Percentiles rank a stretch among this genome's conserved stretches.
Conservation (phyloP, 768 basidiomycete species). For the Boletus reticuloceps region DNA sequence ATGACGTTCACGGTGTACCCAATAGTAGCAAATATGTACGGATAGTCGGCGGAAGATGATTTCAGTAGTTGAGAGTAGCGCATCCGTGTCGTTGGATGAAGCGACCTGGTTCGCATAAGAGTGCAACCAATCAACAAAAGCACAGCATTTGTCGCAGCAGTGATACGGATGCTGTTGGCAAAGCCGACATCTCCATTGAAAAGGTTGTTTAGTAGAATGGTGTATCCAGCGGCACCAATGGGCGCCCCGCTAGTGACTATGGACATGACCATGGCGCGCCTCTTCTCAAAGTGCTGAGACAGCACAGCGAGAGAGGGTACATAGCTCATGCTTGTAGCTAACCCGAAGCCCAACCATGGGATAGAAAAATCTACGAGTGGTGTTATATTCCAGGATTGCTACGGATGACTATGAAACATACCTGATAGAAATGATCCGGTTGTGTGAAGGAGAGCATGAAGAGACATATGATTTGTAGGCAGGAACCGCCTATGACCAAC, state of each 20-base stretch:
- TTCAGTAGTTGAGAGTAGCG: constrained; percentile 19
- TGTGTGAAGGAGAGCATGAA: constrained; percentile 45
- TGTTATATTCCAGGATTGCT: constrained; percentile 14
- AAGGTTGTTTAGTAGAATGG: constrained; percentile 29
- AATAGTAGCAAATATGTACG: constrained; percentile 22
- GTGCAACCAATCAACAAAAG: constrained; percentile 34
- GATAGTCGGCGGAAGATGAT: constrained; percentile 19
- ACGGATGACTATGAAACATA: constrained; percentile 17
- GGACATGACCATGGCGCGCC: constrained; percentile 42
- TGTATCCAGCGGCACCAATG: constrained; percentile 22
- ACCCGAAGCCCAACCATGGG: constrained; percentile 41
- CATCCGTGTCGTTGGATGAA: constrained; percentile 14
- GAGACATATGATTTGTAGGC: constrained; percentile 40
- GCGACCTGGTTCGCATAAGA: constrained; percentile 40
- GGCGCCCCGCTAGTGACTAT: constrained; percentile 38
- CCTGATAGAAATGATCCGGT: constrained; percentile 34
- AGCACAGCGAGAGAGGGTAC: constrained; percentile 45
- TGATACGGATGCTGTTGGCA: constrained; percentile 42
- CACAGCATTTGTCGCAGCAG: constrained; percentile 40
- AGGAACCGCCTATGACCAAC: constrained; percentile 43
- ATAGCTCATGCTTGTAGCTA: constrained; percentile 38
- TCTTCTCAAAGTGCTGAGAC: constrained; percentile 43
- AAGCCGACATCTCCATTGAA: constrained; percentile 31
- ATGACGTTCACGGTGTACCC: constrained; percentile 15
- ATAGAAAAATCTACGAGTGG: constrained; percentile 35